phyloP scores from a whole-genome alignment of 1,284 basidiomycete species.

The Rhodotorula sp. region DNA sequence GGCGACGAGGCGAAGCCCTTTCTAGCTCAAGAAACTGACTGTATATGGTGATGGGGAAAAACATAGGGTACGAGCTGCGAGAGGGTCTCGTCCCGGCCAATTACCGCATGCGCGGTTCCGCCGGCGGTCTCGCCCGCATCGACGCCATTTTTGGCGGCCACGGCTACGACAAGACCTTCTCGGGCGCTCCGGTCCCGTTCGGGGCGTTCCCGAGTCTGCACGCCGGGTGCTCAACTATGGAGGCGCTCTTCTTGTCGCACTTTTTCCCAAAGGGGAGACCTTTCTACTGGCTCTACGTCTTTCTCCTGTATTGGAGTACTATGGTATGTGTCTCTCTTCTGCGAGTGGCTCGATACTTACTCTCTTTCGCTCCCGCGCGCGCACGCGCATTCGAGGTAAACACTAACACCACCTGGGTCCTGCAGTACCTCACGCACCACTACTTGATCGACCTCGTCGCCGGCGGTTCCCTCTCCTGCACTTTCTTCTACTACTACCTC shows the following conservation, averaged over 20 bases:
- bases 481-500: constrained; percentile 77
- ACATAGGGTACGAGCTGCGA: constrained; percentile 90
- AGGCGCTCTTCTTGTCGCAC: constrained; percentile 88
- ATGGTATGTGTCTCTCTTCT: constrained; percentile 58
- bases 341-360: too few species aligned
- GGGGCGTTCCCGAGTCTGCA: constrained; percentile 96
- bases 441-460: constrained; percentile 96
- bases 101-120: constrained; percentile 85
- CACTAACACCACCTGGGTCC: background rate
- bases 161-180: constrained; percentile 81
- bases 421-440: constrained; percentile 77
- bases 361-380: background rate
- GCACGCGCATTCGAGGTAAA: background rate
- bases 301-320: constrained; percentile 93
- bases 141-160: constrained; percentile 78
- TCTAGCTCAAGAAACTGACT: constrained; percentile 17
- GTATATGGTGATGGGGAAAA: background rate
- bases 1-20: background rate
- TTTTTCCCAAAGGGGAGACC: constrained; percentile 70
- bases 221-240: constrained; percentile 84
- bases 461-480: constrained; percentile 83
- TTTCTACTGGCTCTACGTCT: constrained; percentile 71
- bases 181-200: constrained; percentile 87
- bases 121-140: constrained; percentile 88
- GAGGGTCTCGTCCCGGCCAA: constrained; percentile 93